Base-by-base conservation (phyloP, 495 filamentous ascomycete genomes). In the Lophiotrema nucula region DNA sequence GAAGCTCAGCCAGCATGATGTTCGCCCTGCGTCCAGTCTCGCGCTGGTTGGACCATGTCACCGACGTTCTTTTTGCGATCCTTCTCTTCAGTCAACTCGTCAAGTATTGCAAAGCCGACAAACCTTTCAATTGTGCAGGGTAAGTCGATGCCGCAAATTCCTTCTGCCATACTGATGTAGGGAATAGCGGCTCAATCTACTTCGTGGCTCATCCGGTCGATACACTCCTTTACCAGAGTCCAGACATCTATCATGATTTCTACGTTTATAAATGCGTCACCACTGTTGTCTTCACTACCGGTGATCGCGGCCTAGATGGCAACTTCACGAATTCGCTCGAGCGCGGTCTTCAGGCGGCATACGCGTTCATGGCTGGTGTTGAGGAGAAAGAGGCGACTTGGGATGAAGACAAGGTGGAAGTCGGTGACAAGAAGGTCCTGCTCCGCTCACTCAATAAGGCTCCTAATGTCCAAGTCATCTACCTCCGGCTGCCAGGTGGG, bases 221-320 rank as follows among this genome's bases (percentile, higher is more conserved):
- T 38, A 45, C 31, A 22, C 46, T 56, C 2, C 45, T 61, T 15
- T 61, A 38, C 37, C 58, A 61, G 16, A 61, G 26, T 31, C 58
- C 50, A 18, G 50, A 61, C 23, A 41, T 61, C 23, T 56, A 24
- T 26, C 50, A 56, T 22, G 58, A 61, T 26, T 38, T 61, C 33
- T 61, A 55, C 45, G 44, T 61, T 23, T 61, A 24, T 51, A 56
- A 61, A 50, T 61, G 51, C 26, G n/a, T 50, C 41, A 61, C 45
- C 2, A 26, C 35, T 3, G 58, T 61, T 24, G 19, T 61, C 13
- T 61, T 61, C 42, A 61, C 58, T 16, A 47, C 58, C 24, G 52
- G 45, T 0, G 58, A 55, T 39, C 50, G 58, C 16, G 52, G 58
- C 21, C 35, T 31, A 2, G 28, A 23, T 1, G 58, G 37, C 10